Base-by-base conservation (phyloP, 139 green algal species). In the Chlorella sp. region DNA sequence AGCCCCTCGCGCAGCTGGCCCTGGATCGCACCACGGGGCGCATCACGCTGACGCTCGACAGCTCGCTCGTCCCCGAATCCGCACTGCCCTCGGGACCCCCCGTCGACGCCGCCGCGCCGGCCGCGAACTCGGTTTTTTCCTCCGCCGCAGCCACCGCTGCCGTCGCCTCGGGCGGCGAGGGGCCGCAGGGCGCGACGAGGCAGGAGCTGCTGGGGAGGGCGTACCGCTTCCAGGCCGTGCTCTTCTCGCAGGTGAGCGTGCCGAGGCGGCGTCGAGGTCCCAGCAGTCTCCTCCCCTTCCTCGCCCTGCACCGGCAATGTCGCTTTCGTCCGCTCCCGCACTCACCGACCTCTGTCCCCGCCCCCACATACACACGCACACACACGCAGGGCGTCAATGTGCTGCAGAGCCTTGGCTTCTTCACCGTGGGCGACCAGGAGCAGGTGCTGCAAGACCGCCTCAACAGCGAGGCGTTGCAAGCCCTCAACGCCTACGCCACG, bases 331-430 rank as follows among this genome's bases (percentile, higher is more conserved):
- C n/a, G n/a, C n/a, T n/a, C n/a, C n/a, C n/a, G n/a, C n/a, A n/a
- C n/a, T n/a, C n/a, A n/a, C n/a, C n/a, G n/a, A n/a, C n/a, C n/a
- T n/a, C n/a, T n/a, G n/a, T n/a, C n/a, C n/a, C n/a, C n/a, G n/a
- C n/a, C n/a, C n/a, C n/a, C n/a, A n/a, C n/a, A n/a, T n/a, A n/a
- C n/a, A n/a, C n/a, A n/a, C n/a, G n/a, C n/a, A n/a, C n/a, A n/a
- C n/a, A n/a, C n/a, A n/a, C n/a, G 35, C 31, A 65, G 67, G 79
- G 79, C 35, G 61, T 85, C 35, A 85, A 85, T 61, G 67, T 65
- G 0, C 36, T 74, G n/a, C 71, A 82, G 71, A 73, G 49, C n/a
- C 62, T 85, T 29, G 79, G 79, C 70, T 84, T 84, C 74, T 35
- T 84, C 0, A n/a, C 55, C 22, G 60, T 30, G 23, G 6, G 10